Conservation (phyloP, 1,139 yeast species). For the Geotrichum klebahnii region DNA sequence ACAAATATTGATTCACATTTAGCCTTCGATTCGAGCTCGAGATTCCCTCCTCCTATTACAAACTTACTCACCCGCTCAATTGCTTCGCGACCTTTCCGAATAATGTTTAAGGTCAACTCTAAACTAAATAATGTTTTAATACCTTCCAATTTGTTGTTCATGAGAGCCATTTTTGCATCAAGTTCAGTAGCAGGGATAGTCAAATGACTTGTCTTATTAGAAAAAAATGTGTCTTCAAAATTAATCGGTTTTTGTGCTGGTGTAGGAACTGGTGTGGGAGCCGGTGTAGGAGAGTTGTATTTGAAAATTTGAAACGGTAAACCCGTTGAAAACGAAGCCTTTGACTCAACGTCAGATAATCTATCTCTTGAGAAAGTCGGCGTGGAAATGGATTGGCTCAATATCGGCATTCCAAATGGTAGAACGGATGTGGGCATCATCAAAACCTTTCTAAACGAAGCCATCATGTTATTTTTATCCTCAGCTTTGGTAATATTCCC, state of each 20-base stretch:
- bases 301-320: not conserved
- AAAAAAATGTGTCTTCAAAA: constrained; percentile 9
- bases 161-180: constrained; percentile 45
- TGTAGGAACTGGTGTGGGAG: not conserved
- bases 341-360: too few species aligned
- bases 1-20: constrained; percentile 59
- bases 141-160: constrained; percentile 41
- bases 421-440: constrained; percentile 38
- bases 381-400: too few species aligned
- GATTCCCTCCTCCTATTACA: constrained; percentile 30
- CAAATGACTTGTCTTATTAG: constrained; percentile 7
- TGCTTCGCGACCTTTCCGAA: constrained; percentile 36
- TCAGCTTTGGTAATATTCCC: constrained; percentile 43
- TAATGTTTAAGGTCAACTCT: constrained; percentile 42
- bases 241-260: not conserved
- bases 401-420: constrained; percentile 10
- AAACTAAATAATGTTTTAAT: constrained; percentile 43
- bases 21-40: constrained; percentile 34
- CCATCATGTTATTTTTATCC: constrained; percentile 49
- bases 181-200: constrained; percentile 41
- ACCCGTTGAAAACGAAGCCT: too few species aligned
- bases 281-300: not conserved
- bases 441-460: constrained; percentile 49
- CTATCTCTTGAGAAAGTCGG: too few species aligned
- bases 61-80: constrained; percentile 39